Conservation (phyloP, 1,139 yeast genomes). For the Hyphopichia wangnamkhiaoensis region DNA sequence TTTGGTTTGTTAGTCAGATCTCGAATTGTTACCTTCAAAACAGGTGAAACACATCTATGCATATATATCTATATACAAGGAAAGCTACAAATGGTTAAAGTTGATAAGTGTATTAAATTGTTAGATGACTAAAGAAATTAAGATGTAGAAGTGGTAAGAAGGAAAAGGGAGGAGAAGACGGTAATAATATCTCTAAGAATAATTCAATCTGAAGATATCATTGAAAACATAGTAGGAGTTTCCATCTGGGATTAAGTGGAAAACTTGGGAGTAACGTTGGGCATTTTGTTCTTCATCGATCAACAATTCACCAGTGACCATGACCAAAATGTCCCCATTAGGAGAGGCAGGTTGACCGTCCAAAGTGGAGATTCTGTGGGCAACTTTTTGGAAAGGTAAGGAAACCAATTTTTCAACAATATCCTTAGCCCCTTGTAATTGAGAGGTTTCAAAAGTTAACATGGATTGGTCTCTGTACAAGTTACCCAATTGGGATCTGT, state of each 20-base stretch:
- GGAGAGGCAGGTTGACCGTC: slow-evolving; percentile 99
- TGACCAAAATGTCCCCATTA: slow-evolving; percentile 88
- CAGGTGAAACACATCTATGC: too few relatives aligned
- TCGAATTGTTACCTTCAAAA: too few relatives aligned
- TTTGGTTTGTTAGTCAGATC: too few relatives aligned
- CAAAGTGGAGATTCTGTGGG: slow-evolving; percentile 88
- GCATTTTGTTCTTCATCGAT: slow-evolving; percentile 94
- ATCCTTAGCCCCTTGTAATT: slow-evolving; percentile 89
- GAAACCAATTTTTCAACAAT: slow-evolving; percentile 88
- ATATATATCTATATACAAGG: too few relatives aligned
- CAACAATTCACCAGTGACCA: slow-evolving; percentile 96
- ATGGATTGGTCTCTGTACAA: slow-evolving; percentile 95
- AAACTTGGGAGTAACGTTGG: slow-evolving; percentile 95
- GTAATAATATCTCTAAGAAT: slow-evolving; percentile 37
- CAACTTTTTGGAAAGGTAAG: slow-evolving; percentile 89
- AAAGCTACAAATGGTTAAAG: too few relatives aligned
- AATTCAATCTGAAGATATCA: slow-evolving; percentile 94
- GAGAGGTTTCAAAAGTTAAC: slow-evolving; percentile 95
- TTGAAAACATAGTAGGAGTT: slow-evolving; percentile 90
- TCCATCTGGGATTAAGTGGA: slow-evolving; percentile 93
- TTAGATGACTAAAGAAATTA: too few relatives aligned
- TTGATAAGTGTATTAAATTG: too few relatives aligned
- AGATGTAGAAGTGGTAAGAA: too few relatives aligned
- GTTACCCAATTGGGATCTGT: slow-evolving; percentile 90
- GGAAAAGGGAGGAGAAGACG: background rate